Evolutionary conservation across 192 early-diverging fungal genomes (phyloP), one percentile per base, ranked within the genome.

Genomic region (Obelidium mucronatum): DNA sequence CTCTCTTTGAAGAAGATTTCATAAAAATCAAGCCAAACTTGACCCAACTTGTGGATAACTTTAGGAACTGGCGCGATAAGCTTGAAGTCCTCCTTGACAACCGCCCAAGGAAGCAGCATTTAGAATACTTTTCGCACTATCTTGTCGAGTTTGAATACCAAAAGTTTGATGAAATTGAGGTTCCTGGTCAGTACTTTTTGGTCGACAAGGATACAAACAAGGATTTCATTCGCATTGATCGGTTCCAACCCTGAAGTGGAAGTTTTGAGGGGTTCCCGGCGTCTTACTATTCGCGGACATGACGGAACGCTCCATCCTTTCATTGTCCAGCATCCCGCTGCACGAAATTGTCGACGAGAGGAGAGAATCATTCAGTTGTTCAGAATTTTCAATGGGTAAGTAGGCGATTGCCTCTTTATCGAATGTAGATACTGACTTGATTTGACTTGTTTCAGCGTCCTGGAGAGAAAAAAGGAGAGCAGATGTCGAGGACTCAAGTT

Each of bases 161-260:
- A 78, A 97, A 97, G 79, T 98, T 99, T 77, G 97, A 98, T 73
- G 96, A 98, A 64, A 93, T 99, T n/a, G 97, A 98, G 74, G 90
- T 99, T 4, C 98, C 98, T 19, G 98, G 98, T 5, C 97, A 99
- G 80, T 98, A 98, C 78, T 81, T 97, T 76, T 73, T 93, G 83
- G 89, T 98, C 73, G 81, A 85, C 40, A 81, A 89, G 52, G 87
- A 96, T 73, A 92, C 86, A 78, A 93, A 89, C 80, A 92, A 93
- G 68, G 94, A 97, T 78, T 97, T 98, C 87, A 86, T 98, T 44
- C 86, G 93, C 19, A 99, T 99, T 67, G 96, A 97, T 78, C 90
- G 97, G 24, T 98, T 98, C n/a, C 84, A 80, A 93, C 79, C 94
- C 97, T 0, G 92, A 94, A 56, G 93, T 99, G n/a, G 91, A 93